phyloP scores from a whole-genome alignment of 768 basidiomycete genomes.

The Pleurotus sapidus region DNA sequence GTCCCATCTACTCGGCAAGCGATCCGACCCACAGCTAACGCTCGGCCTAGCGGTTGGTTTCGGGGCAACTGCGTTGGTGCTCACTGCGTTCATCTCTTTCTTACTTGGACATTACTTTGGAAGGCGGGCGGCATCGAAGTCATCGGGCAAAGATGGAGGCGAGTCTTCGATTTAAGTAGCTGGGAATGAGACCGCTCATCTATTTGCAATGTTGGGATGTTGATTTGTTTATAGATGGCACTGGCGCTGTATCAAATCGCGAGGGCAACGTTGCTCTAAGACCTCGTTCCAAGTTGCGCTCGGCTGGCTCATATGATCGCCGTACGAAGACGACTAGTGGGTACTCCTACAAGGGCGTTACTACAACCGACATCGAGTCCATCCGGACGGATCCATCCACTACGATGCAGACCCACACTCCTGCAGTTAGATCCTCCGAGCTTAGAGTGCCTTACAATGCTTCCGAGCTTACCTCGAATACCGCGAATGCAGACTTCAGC shows the following conservation, averaged over 20 bases:
- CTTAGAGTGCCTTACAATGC: neutral
- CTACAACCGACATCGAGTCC: neutral
- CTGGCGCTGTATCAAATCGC: neutral
- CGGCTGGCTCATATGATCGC: neutral
- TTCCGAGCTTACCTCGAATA: neutral
- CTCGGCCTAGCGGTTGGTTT: constrained; percentile 4
- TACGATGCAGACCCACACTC: neutral
- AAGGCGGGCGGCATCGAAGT: neutral
- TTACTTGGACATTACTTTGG: constrained; percentile 7
- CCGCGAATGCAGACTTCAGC: neutral
- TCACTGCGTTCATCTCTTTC: neutral
- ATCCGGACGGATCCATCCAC: neutral
- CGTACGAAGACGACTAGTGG: neutral
- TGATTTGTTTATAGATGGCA: neutral
- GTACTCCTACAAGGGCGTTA: neutral
- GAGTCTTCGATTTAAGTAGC: no score
- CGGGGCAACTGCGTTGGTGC: neutral
- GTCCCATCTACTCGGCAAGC: neutral
- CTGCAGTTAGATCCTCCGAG: neutral
- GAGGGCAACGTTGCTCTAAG: neutral
- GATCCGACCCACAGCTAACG: neutral
- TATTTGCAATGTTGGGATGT: neutral
- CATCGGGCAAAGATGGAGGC: neutral
- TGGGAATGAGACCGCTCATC: no score
- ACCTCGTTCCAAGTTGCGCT: neutral